A percentile compares a stretch with the other conserved stretches of the same genome.
Evolutionary conservation across 495 filamentous ascomycete species (phyloP).

Genomic region (Halenospora varia): DNA sequence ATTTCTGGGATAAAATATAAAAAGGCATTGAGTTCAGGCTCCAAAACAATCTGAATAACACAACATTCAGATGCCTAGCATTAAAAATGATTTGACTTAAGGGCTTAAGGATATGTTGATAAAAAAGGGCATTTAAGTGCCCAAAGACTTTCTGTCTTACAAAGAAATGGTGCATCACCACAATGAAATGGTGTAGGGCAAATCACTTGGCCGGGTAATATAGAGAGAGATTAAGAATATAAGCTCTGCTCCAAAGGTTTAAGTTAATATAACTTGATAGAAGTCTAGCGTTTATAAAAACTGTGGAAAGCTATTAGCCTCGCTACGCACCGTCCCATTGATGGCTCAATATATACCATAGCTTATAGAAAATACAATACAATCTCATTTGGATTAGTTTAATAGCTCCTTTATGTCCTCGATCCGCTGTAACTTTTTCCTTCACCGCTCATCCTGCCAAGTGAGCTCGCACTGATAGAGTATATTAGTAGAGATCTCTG

Average conservation of each 20-base stretch:
- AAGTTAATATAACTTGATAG: not conserved
- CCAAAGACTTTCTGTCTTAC: not conserved
- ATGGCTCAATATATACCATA: not conserved
- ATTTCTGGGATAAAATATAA: not conserved
- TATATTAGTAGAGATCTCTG: too few species aligned
- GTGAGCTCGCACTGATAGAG: too few species aligned
- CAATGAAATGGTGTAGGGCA: not conserved
- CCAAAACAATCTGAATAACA: not conserved
- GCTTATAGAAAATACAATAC: too few species aligned
- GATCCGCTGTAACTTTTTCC: too few species aligned
- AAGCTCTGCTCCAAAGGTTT: not conserved
- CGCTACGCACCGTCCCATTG: not conserved
- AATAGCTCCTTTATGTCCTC: too few species aligned
- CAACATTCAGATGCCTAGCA: not conserved
- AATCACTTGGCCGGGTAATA: not conserved
- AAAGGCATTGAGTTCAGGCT: not conserved
- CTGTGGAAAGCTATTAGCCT: not conserved
- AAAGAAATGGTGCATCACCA: not conserved
- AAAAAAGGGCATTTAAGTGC: not conserved
- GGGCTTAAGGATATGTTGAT: not conserved
- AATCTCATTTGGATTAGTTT: too few species aligned
- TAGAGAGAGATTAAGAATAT: not conserved
- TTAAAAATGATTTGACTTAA: not conserved
- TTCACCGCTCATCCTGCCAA: too few species aligned
- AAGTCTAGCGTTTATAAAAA: not conserved